phyloP scores from a whole-genome alignment of 768 basidiomycete species.

The Nevesoporus exiguus region DNA sequence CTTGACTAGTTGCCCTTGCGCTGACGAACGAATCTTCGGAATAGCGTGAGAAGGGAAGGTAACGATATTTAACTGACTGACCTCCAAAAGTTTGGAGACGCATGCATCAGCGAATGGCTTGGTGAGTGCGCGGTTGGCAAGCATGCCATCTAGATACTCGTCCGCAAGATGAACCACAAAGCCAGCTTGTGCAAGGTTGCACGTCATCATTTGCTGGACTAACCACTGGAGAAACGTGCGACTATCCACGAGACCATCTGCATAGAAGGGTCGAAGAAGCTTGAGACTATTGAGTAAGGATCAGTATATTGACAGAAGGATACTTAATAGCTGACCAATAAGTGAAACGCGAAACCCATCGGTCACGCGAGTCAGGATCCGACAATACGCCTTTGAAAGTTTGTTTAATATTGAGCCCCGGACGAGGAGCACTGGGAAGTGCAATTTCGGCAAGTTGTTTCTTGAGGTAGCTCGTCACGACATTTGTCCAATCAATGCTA shows the following conservation, averaged over 20 bases:
- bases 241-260: slow-evolving; percentile 78
- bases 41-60: background rate
- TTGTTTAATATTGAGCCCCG: slow-evolving; percentile 76
- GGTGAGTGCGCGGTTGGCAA: slow-evolving; percentile 61
- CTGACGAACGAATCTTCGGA: slow-evolving; percentile 52
- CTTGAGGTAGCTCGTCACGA: slow-evolving; percentile 77
- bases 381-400: slow-evolving; percentile 79
- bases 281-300: slow-evolving; percentile 46
- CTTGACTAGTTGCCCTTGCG: slow-evolving; percentile 52
- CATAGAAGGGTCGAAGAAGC: slow-evolving; percentile 71
- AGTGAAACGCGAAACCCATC: slow-evolving; percentile 75
- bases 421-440: slow-evolving; percentile 73
- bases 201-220: slow-evolving; percentile 69
- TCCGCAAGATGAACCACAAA: slow-evolving; percentile 75
- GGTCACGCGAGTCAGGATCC: slow-evolving; percentile 64
- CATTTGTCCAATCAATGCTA: slow-evolving; percentile 80
- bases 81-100: slow-evolving; percentile 64
- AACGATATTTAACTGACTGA: slow-evolving; percentile 20
- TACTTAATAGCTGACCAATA: slow-evolving; percentile 54
- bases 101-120: slow-evolving; percentile 73
- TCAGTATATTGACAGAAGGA: background rate
- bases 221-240: slow-evolving; percentile 76
- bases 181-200: slow-evolving; percentile 78
- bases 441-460: slow-evolving; percentile 79
- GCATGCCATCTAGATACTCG: slow-evolving; percentile 73